Base-by-base conservation (phyloP, 305 asterid genomes). In the Euphrasia arctica region DNA sequence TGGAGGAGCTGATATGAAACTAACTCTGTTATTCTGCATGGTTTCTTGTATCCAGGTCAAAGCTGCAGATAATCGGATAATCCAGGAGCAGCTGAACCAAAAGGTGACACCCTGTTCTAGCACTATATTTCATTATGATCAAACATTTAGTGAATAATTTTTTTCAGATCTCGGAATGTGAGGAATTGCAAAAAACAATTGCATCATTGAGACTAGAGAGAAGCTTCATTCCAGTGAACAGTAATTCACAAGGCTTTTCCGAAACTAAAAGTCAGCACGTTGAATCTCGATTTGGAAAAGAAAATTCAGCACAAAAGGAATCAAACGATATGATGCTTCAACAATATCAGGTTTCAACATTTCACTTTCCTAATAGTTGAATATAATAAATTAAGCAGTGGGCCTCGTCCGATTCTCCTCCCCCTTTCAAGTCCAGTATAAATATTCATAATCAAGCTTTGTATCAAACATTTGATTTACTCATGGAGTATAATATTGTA, bases 11-110 rank as follows among this genome's bases (percentile, higher is more conserved):
- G 34, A 45, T 66, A 63, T 57, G 28, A 31, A 48, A 31, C 10
- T 49, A 32, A 28, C 54, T 22, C 51, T 36, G 18, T 65, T 13
- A 43, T 45, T 62, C 59, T 62, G 59, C 55, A 57, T 60, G 60
- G 2, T 27, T 47, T 74, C 58, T 63, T 70, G 14, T 76, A 83
- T 70, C 68, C 80, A 94, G 99, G 99, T 94, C 70, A 90, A 85
- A 85, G 75, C 80, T 78, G 99, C 97, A 22, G 99, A 94, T 72
- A 90, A 90, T 75, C 78, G 97, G 64, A 73, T 94, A 62, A 86
- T 94, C 79, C 96, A 90, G 74, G 99, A 94, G 70, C 96, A 94
- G 79, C 85, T 94, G 70, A 83, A 77, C 81, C 83, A 90, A 78
- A 94, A 91, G 96, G 99, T 94, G 69, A 60, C 49, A 51, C 64